Evolutionary conservation across 164 flowering plant species (phyloP), one percentile per base, ranked within the genome.

Genomic region (Berberis thunbergii): DNA sequence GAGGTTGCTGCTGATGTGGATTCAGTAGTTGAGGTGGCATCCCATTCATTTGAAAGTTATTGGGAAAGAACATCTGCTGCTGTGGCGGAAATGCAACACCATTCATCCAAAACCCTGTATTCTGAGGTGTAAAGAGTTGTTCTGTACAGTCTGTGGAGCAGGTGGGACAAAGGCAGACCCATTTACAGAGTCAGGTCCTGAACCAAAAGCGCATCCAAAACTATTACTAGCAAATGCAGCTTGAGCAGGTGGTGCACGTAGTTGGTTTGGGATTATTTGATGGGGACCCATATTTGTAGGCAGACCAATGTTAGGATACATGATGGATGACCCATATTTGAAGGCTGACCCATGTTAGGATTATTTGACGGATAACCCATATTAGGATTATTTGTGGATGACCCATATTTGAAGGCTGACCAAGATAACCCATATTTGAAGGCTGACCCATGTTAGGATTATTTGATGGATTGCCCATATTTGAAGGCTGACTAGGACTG

Each of bases 21-120:
- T 26, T 26, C 26, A 26, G 26, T 26, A 26, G 26, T 26, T 63
- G 63, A 43, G 42, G 44, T 43, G 77, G 75, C 79, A 80, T 66
- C 52, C 73, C 76, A 43, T 67, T 70, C 41, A 68, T 13, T 4
- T 72, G 79, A 64, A 77, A 61, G 46, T 80, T 79, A 74, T 50
- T 67, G 10, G 81, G 76, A 53, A 77, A 65, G 46, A 71, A 40
- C 39, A 70, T 11, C 13, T 38, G 67, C 43, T 77, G 84, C 46
- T 70, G 75, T 63, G 68, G 84, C 67, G 76, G 86, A 67, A 4
- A 59, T 43, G 73, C 77, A 64, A 75, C 62, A 55, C 73, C 79
- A 75, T 73, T 74, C 49, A 71, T 3, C 84, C 82, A 78, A 26
- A 70, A 52, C 44, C 75, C 75, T 58, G 61, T 8, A 26, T 63